A percentile compares a stretch with the other conserved stretches of the same genome.
These are phyloP conservation scores for Mycena floridula DNA, from an alignment of 768 basidiomycete species.

Conservation along the genomic window DNA sequence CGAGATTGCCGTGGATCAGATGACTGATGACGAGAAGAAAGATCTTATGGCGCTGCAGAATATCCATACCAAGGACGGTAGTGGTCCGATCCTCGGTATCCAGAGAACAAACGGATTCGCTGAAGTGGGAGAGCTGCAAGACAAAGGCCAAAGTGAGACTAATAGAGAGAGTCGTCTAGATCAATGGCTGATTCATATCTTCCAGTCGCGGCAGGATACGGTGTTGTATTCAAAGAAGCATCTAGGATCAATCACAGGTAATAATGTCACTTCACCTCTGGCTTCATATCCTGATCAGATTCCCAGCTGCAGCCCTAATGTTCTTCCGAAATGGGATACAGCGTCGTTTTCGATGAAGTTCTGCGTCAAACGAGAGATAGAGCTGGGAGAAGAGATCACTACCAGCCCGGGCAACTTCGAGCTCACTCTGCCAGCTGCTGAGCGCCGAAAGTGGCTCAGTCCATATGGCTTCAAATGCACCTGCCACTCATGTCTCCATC, in stretches of 20 bases:
- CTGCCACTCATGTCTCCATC: constrained; percentile 26
- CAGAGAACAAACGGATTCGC: constrained; percentile 29
- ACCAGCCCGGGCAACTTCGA: constrained; percentile 23
- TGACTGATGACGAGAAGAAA: constrained; percentile 17
- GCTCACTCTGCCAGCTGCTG: constrained; percentile 5
- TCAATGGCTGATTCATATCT: neutral
- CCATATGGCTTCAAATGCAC: constrained; percentile 27
- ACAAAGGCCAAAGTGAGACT: constrained; percentile 6
- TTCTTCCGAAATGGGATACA: constrained; percentile 13
- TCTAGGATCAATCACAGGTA: constrained; percentile 35
- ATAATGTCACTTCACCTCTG: neutral
- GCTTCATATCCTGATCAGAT: neutral
- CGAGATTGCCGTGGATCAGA: constrained; percentile 15
- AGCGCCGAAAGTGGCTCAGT: constrained; percentile 18
- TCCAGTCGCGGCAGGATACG: constrained; percentile 11
- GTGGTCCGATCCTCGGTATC: constrained; percentile 25
- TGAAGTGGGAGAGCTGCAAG: constrained; percentile 6
- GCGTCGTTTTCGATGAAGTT: constrained; percentile 22
- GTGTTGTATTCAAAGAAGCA: constrained; percentile 20
- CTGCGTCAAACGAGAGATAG: constrained; percentile 21
- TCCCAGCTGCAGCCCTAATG: constrained; percentile 15
- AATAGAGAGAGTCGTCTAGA: constrained; percentile 12
- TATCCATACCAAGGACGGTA: constrained; percentile 24
- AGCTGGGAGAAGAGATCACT: constrained; percentile 27
- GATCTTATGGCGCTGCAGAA: constrained; percentile 27